Evolutionary conservation across 2,329 filamentous ascomycete genomes (phyloP), one percentile per base, ranked within the genome.

Genomic region (Cordyceps fumosorosea): DNA sequence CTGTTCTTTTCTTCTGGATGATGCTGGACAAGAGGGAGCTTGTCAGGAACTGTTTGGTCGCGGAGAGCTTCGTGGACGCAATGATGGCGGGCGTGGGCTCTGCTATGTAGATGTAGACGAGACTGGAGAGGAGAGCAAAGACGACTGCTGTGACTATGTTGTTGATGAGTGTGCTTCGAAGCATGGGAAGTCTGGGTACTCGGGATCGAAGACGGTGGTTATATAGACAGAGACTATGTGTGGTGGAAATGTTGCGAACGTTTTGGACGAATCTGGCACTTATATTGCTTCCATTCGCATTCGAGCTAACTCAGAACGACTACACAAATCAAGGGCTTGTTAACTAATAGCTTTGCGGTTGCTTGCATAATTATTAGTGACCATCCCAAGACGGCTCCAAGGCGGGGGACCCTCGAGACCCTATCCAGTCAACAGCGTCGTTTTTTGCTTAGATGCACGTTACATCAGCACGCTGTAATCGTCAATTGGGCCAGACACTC

Each of bases 381-480:
- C 40, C 54, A 34, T n/a, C 42, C 54, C 26, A 24, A 44, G 37
- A 29, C 52, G 22, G 11, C 14, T 18, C n/a, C 3, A 26, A 29
- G 50, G 14, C 18, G 37, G 34, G 34, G n/a, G 2, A 18, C 5
- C 18, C 29, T 20, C 14, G 12, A 50, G n/a, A 29, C 18, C 20
- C 4, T 18, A 24, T 56, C 54, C 40, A 56, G 22, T 45, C 5
- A 32, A 3, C 18, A 3, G 11, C 40, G 5, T 42, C 16, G 40
- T 2, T 44, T 32, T 32, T 16, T 56, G 54, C 40, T 56, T 56
- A 56, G 54, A 45, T 22, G 26, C 10, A 16, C 18, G 11, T 59
- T 59, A 59, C 56, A 59, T 59, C 56, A 59, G 56, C 56, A 34
- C 40, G 40, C 32, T 32, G 32, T 59, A 59, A 59, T 51, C 42